These are phyloP conservation scores for Podaxis sp. DNA, from an alignment of 768 basidiomycete genomes.

Conservation along the genomic window DNA sequence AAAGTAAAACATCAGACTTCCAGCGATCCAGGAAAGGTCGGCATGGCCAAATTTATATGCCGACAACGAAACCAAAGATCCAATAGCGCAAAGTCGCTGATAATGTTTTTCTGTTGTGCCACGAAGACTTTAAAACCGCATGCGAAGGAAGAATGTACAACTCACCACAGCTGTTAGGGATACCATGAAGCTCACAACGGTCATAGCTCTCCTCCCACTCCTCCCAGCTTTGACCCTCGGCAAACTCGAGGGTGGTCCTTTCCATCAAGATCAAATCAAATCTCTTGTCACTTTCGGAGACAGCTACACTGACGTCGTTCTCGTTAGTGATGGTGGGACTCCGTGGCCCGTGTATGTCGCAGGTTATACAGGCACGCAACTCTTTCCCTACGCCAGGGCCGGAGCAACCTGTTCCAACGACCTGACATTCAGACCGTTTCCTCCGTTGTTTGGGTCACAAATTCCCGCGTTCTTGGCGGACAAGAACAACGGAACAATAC, in stretches of 20 bases:
- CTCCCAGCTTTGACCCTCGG: background rate
- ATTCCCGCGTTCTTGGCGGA: slow-evolving; percentile 49
- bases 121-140: background rate
- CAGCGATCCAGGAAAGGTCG: background rate
- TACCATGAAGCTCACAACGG: background rate
- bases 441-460: slow-evolving; percentile 54
- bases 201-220: background rate
- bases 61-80: background rate
- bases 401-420: slow-evolving; percentile 67
- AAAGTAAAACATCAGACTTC: background rate
- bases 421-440: slow-evolving; percentile 53
- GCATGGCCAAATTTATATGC: background rate
- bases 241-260: slow-evolving; percentile 6
- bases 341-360: slow-evolving; percentile 63
- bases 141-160: background rate
- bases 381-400: slow-evolving; percentile 55
- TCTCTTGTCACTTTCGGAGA: slow-evolving; percentile 67
- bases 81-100: too few relatives aligned
- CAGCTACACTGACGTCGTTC: slow-evolving; percentile 53
- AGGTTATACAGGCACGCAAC: slow-evolving; percentile 43
- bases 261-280: slow-evolving; percentile 43
- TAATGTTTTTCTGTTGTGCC: too few relatives aligned
- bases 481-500: slow-evolving; percentile 34
- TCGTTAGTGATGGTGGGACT: slow-evolving; percentile 34
- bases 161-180: background rate